These are phyloP conservation scores for Aspergillus incahuasiensis DNA, from an alignment of 495 filamentous ascomycete genomes.

Conservation along the genomic window DNA sequence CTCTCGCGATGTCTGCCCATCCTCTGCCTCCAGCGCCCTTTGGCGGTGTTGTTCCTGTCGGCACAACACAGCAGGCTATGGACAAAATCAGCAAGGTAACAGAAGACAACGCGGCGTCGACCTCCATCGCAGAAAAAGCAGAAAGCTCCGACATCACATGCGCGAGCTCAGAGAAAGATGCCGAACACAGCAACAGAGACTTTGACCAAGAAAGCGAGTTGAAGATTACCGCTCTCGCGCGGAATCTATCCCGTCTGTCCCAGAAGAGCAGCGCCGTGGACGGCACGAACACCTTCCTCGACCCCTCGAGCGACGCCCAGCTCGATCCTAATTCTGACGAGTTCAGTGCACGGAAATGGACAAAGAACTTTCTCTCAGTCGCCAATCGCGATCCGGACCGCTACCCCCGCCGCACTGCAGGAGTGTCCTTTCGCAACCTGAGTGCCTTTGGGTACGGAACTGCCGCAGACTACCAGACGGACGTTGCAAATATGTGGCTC, in stretches of 20 bases:
- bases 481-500: constrained; percentile 60
- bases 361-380: constrained; percentile 38
- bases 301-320: constrained; percentile 34
- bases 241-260: constrained; percentile 38
- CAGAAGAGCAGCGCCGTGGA: constrained; percentile 24
- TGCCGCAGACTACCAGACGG: constrained; percentile 71
- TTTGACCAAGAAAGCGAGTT: constrained; percentile 24
- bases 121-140: constrained; percentile 9
- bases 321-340: constrained; percentile 38
- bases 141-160: constrained; percentile 17
- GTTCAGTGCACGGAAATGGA: constrained; percentile 47
- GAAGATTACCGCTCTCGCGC: constrained; percentile 38
- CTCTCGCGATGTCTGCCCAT: constrained; percentile 8
- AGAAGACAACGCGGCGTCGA: constrained; percentile 2
- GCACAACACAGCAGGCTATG: not conserved
- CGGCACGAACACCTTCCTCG: constrained; percentile 42
- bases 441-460: constrained; percentile 71
- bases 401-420: constrained; percentile 39
- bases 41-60: constrained; percentile 14
- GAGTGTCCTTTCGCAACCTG: constrained; percentile 53
- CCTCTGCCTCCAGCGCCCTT: constrained; percentile 21
- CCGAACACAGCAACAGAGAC: constrained; percentile 20
- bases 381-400: constrained; percentile 38
- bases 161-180: constrained; percentile 19
- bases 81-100: constrained; percentile 9